phyloP scores from a whole-genome alignment of 2,329 filamentous ascomycete genomes.

The Achaetomium macrosporum region DNA sequence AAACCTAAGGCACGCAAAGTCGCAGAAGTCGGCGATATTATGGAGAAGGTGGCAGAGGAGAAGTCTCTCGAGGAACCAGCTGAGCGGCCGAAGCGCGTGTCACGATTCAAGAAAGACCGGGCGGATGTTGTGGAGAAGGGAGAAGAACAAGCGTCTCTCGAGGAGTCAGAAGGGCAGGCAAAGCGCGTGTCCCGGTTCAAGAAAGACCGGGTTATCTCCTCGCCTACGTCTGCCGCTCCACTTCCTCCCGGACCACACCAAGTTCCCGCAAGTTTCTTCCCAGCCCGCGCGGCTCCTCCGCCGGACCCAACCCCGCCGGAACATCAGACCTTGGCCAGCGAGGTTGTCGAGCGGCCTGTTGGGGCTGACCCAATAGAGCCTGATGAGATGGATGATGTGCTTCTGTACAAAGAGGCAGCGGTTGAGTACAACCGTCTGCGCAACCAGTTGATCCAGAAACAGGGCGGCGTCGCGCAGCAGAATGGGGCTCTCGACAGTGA shows the following conservation, averaged over 20 bases:
- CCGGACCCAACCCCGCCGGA: constrained; percentile 44
- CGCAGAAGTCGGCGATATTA: constrained; percentile 48
- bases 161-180: constrained; percentile 19
- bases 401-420: constrained; percentile 71
- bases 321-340: constrained; percentile 53
- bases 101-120: constrained; percentile 47
- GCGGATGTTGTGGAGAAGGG: constrained; percentile 48
- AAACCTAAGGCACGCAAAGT: constrained; percentile 30
- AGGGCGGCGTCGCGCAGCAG: constrained; percentile 74
- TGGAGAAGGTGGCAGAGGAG: constrained; percentile 38
- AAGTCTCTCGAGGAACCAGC: constrained; percentile 20
- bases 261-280: constrained; percentile 36
- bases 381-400: constrained; percentile 64
- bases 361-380: constrained; percentile 35
- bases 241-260: constrained; percentile 40
- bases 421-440: constrained; percentile 77
- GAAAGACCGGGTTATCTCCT: constrained; percentile 32
- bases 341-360: constrained; percentile 49
- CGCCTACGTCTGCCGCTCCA: constrained; percentile 18
- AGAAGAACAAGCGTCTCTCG: constrained; percentile 17
- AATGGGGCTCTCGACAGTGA: constrained; percentile 52
- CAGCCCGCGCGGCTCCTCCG: constrained; percentile 28
- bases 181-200: constrained; percentile 51
- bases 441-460: constrained; percentile 73
- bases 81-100: constrained; percentile 36